phyloP scores from a whole-genome alignment of 2,329 filamentous ascomycete species.

The Fusarium marasasianum region DNA sequence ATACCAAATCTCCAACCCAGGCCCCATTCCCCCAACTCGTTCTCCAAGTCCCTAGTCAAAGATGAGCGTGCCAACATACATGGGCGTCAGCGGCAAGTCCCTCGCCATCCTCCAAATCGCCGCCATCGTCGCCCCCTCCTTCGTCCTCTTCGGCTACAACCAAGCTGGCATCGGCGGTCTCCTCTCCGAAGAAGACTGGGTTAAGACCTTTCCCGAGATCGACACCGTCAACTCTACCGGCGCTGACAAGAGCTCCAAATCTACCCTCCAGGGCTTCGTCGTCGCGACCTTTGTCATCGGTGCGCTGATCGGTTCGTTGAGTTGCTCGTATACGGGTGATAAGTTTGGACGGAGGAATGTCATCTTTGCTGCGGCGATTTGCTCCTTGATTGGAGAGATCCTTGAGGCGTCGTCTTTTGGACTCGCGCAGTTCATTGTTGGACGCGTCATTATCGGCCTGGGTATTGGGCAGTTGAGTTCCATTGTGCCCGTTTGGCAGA shows the following conservation, averaged over 20 bases:
- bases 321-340: conserved; percentile 60
- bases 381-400: conserved; percentile 62
- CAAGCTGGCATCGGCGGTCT: conserved; percentile 77
- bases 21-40: not conserved
- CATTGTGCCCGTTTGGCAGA: conserved; percentile 64
- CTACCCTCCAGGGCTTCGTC: conserved; percentile 56
- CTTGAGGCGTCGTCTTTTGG: conserved; percentile 63
- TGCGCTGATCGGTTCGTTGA: conserved; percentile 62
- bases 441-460: conserved; percentile 61
- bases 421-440: conserved; percentile 49
- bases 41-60: not conserved
- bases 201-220: conserved; percentile 60
- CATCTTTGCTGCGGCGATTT: conserved; percentile 61
- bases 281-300: conserved; percentile 66
- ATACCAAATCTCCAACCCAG: not conserved
- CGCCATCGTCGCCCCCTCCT: conserved; percentile 55
- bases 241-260: conserved; percentile 50
- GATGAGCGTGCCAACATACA: conserved; percentile 37
- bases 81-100: conserved; percentile 50
- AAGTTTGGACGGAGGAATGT: conserved; percentile 65
- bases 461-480: conserved; percentile 64
- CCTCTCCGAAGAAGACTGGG: conserved; percentile 69
- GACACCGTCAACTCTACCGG: conserved; percentile 60
- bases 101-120: conserved; percentile 51
- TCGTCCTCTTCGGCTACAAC: conserved; percentile 65